Percentiles rank a stretch among this genome's conserved stretches.
Evolutionary conservation across 176 grass and related monocot genomes (phyloP).

Genomic region (Tillandsia leiboldiana): DNA sequence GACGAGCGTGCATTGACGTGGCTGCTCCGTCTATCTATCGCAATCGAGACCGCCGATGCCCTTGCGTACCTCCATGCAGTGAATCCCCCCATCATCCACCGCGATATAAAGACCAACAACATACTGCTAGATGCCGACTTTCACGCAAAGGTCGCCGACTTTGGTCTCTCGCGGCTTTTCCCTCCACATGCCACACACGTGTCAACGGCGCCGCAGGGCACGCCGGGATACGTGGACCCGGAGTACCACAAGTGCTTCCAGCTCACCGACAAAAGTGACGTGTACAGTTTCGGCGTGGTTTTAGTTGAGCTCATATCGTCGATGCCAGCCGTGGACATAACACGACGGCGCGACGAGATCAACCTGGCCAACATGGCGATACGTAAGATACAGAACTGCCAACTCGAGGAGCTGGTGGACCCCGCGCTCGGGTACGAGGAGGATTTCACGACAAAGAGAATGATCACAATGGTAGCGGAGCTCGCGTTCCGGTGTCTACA

Average conservation of each 20-base stretch:
- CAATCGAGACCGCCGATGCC: constrained; percentile 75
- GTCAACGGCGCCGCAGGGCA: constrained; percentile 82
- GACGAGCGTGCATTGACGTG: constrained; percentile 52
- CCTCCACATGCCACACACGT: constrained; percentile 75
- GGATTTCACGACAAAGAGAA: constrained; percentile 47
- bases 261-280: constrained; percentile 84
- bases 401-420: constrained; percentile 66
- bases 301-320: constrained; percentile 89
- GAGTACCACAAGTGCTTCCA: constrained; percentile 95
- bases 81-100: constrained; percentile 73
- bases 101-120: constrained; percentile 84
- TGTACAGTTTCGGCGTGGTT: constrained; percentile 84
- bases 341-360: constrained; percentile 57
- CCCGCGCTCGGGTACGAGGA: constrained; percentile 42
- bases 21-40: constrained; percentile 56
- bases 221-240: constrained; percentile 83
- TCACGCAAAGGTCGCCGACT: constrained; percentile 94
- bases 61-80: constrained; percentile 75
- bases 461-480: constrained; percentile 85
- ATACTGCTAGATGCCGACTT: constrained; percentile 69
- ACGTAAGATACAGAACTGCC: constrained; percentile 57
- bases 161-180: constrained; percentile 87
- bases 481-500: constrained; percentile 92
- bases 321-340: constrained; percentile 70
- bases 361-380: constrained; percentile 85